phyloP scores from a whole-genome alignment of 2,329 filamentous ascomycete genomes.

The Alternaria longipes region DNA sequence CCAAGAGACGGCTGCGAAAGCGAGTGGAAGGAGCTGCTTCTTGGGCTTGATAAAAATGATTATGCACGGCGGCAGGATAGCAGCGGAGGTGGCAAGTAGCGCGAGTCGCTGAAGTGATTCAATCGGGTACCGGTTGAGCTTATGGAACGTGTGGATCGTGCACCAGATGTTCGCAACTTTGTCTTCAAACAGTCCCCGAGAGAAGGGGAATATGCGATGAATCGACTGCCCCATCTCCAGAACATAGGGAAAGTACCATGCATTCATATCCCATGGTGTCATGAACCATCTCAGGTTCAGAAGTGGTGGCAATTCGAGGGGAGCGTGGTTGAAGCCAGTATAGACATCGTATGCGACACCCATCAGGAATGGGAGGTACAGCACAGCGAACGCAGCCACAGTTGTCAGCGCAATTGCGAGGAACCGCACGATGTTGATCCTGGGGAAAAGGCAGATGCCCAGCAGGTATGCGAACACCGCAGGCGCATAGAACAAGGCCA shows the following conservation, averaged over 20 bases:
- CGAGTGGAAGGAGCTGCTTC: slow-evolving; percentile 79
- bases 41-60: slow-evolving; percentile 81
- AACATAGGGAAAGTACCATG: slow-evolving; percentile 76
- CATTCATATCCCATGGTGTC: slow-evolving; percentile 66
- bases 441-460: slow-evolving; percentile 83
- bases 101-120: slow-evolving; percentile 79
- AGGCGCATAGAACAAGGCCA: slow-evolving; percentile 97
- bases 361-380: slow-evolving; percentile 78
- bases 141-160: slow-evolving; percentile 86
- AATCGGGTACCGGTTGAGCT: slow-evolving; percentile 78
- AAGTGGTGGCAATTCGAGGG: slow-evolving; percentile 10
- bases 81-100: slow-evolving; percentile 74
- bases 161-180: slow-evolving; percentile 99
- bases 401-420: slow-evolving; percentile 80
- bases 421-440: slow-evolving; percentile 72
- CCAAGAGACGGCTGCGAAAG: slow-evolving; percentile 87
- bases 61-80: slow-evolving; percentile 81
- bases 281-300: slow-evolving; percentile 17
- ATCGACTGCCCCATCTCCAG: slow-evolving; percentile 84
- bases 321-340: slow-evolving; percentile 65
- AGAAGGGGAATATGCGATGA: slow-evolving; percentile 94
- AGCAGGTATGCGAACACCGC: slow-evolving; percentile 91
- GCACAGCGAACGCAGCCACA: slow-evolving; percentile 73
- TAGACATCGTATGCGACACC: slow-evolving; percentile 75
- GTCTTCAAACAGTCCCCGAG: slow-evolving; percentile 95